These are phyloP conservation scores for Favolaschia claudopus DNA, from an alignment of 768 basidiomycete species.

Conservation along the genomic window DNA sequence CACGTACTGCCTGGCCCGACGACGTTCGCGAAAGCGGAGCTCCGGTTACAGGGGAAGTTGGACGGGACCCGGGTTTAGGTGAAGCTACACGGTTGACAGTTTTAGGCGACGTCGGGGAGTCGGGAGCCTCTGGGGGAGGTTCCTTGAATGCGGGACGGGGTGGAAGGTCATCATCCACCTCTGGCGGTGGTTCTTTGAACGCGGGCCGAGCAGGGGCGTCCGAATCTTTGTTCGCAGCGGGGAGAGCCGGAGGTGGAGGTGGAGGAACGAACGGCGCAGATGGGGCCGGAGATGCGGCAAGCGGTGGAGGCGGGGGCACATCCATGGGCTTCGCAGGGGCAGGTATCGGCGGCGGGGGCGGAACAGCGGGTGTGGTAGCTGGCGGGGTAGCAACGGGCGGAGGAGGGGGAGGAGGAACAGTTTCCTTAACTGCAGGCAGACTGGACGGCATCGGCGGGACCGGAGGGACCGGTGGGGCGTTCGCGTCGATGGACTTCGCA, in stretches of 20 bases:
- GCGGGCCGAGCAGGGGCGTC: conserved; percentile 36
- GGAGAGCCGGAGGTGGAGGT: conserved; percentile 39
- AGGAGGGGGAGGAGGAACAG: conserved; percentile 33
- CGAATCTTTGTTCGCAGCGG: conserved; percentile 14
- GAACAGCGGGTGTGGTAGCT: too few relatives aligned
- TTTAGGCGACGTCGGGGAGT: conserved; percentile 44
- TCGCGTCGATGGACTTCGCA: conserved; percentile 42
- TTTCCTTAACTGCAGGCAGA: conserved; percentile 28
- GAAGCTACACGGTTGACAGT: conserved; percentile 40
- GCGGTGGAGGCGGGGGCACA: conserved; percentile 33
- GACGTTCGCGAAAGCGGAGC: conserved; percentile 29
- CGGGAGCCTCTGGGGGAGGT: conserved; percentile 40
- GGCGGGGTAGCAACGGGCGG: conserved; percentile 29
- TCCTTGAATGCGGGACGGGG: conserved; percentile 50
- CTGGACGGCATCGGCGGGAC: conserved; percentile 28
- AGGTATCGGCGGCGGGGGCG: conserved; percentile 24
- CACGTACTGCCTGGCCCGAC: conserved; percentile 38
- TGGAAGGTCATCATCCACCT: conserved; percentile 56
- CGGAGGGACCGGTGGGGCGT: conserved; percentile 31
- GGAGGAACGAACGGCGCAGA: conserved; percentile 27
- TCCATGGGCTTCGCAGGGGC: conserved; percentile 25
- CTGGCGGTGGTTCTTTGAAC: conserved; percentile 71
- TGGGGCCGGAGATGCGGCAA: conserved; percentile 23
- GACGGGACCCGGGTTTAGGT: conserved; percentile 48
- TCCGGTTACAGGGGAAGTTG: conserved; percentile 50